Base-by-base conservation (phyloP, 169 alveolate species). In the Hepatocystis sp. region DNA sequence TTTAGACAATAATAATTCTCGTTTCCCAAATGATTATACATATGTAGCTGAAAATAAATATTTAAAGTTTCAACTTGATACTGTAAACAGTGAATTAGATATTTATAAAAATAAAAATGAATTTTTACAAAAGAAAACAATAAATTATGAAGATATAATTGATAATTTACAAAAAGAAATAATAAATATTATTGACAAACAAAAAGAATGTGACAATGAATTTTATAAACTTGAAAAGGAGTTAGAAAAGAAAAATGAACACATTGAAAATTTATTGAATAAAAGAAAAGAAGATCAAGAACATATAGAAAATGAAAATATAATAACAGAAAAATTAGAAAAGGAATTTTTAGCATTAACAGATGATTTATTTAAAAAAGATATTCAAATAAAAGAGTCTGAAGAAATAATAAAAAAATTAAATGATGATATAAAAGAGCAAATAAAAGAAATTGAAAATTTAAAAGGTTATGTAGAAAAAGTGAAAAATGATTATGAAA, bases 281-380 rank as follows among this genome's bases (percentile, higher is more conserved):
- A 58, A 55, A 51, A 71, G 86, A 51, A 30, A 71, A 27, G 76
- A 71, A 34, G 86, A 71, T 44, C 49, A 71, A 39, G 78, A 58
- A 58, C 53, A 27, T 44, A 15, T 71, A 32, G 86, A 71, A 13
- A 49, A 1, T 23, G 86, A 71, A 47, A 58, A 58, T 34, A 15
- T 64, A 15, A 71, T 34, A 51, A 19, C 46, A 13, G 15, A 58
- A 40, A 71, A 56, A 71, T 71, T 71, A 23, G 86, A 71, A 51
- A 71, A 71, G 17, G 86, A 71, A 56, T 71, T 71, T 56, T 63
- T 71, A 47, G 15, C 76, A 11, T 46, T 71, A 34, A 71, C 55
- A 30, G 86, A 71, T 58, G 86, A 71, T 47, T 32, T 71, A 58
- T 71, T 71, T 63, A 71, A 71, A 51, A 71, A 71, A 39, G 86